Evolutionary conservation across 2,329 filamentous ascomycete genomes (phyloP), one percentile per base, ranked within the genome.

Genomic region (Endothia cerciana): DNA sequence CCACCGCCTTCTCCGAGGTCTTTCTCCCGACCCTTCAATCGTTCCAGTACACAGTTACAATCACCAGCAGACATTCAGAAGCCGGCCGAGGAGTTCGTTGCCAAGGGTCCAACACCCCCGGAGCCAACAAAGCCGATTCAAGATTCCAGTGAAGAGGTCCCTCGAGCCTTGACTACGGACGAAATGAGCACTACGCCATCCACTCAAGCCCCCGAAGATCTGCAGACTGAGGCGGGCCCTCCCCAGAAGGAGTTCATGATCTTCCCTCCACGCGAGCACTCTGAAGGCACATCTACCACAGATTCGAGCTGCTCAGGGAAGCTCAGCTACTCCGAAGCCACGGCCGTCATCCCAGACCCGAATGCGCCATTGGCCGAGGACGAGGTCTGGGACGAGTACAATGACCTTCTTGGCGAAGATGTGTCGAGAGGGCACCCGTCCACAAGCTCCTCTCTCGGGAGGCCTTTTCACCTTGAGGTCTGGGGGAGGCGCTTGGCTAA

Each of bases 321-420:
- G 17, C 79, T 83, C 60, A 87, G 85, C 64, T 88, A 85, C 69
- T 82, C 83, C 15, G 85, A 85, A 6, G 87, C 89, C 3, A 91
- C 88, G 19, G 89, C 91, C 7, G 78, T 92, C 2, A 81, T 91
- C 28, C 90, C 91, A 0, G 79, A 81, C 3, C 82, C 86, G 1
- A 82, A 81, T 55, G 87, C 88, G 4, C 89, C 87, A 0, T 83
- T 89, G 4, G 87, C 81, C 0, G 91, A 96, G 70, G 94, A 97
- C 72, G 94, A 97, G 74, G 85, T 97, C 1, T 98, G 94, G 94
- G 89, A 94, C 61, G 94, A 97, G 77, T 97, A 96, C 74, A 89
- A 98, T 70, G 94, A 97, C 72, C 80, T 97, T 15, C 85, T 97
- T 63, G 91, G 91, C 62, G 89, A 92, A 13, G 83, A 82, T 11